phyloP scores from a whole-genome alignment of 2,329 filamentous ascomycete species.

The Aspergillus puulaauensis region DNA sequence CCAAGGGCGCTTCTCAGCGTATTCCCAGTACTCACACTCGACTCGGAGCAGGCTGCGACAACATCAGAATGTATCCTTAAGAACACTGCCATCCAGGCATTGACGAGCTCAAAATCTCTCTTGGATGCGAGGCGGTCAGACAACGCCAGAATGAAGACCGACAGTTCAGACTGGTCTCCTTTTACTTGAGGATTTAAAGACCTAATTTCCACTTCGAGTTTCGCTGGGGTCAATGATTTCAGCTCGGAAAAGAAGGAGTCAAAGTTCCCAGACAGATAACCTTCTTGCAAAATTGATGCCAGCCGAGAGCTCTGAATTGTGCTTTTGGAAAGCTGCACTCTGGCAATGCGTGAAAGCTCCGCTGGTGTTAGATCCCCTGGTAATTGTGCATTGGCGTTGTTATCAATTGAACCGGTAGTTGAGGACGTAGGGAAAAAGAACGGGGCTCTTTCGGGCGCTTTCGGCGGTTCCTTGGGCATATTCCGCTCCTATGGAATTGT shows the following conservation, averaged over 20 bases:
- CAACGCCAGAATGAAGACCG: slow-evolving; percentile 77
- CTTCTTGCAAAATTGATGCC: slow-evolving; percentile 48
- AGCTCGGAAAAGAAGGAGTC: slow-evolving; percentile 72
- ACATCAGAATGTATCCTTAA: slow-evolving; percentile 72
- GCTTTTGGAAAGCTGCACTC: slow-evolving; percentile 54
- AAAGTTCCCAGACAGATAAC: slow-evolving; percentile 58
- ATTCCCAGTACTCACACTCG: slow-evolving; percentile 46
- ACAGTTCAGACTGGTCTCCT: slow-evolving; percentile 63
- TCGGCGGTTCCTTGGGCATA: slow-evolving; percentile 88
- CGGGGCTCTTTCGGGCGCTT: slow-evolving; percentile 88
- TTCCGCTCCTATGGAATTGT: slow-evolving; percentile 68
- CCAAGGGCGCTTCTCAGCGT: slow-evolving; percentile 59
- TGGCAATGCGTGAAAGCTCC: slow-evolving; percentile 67
- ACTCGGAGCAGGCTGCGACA: slow-evolving; percentile 46
- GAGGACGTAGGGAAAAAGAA: slow-evolving; percentile 74
- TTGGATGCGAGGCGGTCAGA: slow-evolving; percentile 67
- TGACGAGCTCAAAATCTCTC: slow-evolving; percentile 87
- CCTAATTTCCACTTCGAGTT: slow-evolving; percentile 86
- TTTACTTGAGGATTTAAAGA: slow-evolving; percentile 60
- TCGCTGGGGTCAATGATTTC: slow-evolving; percentile 76
- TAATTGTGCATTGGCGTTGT: slow-evolving; percentile 28
- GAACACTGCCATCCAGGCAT: slow-evolving; percentile 98
- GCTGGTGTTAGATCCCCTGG: slow-evolving; percentile 38
- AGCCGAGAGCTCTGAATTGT: slow-evolving; percentile 37
- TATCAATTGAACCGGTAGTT: slow-evolving; percentile 20